Evolutionary conservation across 2,329 filamentous ascomycete genomes (phyloP).

Genomic region (Aphanoascus verrucosus): DNA sequence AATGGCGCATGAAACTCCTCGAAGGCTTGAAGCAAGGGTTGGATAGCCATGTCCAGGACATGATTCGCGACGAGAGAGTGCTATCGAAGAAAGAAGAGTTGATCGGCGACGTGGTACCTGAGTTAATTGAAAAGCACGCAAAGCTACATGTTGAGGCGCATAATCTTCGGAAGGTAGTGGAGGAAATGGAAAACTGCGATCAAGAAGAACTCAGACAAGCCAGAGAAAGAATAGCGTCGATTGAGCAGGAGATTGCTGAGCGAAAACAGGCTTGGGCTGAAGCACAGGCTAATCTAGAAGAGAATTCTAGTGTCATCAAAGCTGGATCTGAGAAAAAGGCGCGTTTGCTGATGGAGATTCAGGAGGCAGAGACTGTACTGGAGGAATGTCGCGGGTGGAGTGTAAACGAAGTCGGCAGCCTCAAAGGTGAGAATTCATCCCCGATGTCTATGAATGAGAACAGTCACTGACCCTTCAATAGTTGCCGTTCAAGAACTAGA

Average conservation of each 20-base stretch:
- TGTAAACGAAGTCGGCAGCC: constrained; percentile 61
- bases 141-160: constrained; percentile 52
- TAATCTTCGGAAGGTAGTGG: constrained; percentile 60
- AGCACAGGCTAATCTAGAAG: constrained; percentile 55
- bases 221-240: constrained; percentile 54
- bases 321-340: constrained; percentile 56
- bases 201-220: constrained; percentile 64
- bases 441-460: not conserved
- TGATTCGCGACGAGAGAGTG: constrained; percentile 60
- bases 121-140: constrained; percentile 50
- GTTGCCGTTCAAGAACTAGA: constrained; percentile 33
- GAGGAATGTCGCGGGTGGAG: constrained; percentile 89
- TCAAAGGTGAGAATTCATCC: constrained; percentile 54
- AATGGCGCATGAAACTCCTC: constrained; percentile 85
- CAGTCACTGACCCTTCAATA: constrained; percentile 13
- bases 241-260: constrained; percentile 58
- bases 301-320: constrained; percentile 55
- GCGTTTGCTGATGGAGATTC: constrained; percentile 61
- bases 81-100: constrained; percentile 59
- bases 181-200: constrained; percentile 54
- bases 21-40: constrained; percentile 74
- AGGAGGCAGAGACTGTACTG: constrained; percentile 67
- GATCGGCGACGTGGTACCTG: constrained; percentile 57
- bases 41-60: constrained; percentile 60
- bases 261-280: constrained; percentile 59